Conservation (phyloP, 2,329 filamentous ascomycete genomes). For the Hypoxylon sp. region DNA sequence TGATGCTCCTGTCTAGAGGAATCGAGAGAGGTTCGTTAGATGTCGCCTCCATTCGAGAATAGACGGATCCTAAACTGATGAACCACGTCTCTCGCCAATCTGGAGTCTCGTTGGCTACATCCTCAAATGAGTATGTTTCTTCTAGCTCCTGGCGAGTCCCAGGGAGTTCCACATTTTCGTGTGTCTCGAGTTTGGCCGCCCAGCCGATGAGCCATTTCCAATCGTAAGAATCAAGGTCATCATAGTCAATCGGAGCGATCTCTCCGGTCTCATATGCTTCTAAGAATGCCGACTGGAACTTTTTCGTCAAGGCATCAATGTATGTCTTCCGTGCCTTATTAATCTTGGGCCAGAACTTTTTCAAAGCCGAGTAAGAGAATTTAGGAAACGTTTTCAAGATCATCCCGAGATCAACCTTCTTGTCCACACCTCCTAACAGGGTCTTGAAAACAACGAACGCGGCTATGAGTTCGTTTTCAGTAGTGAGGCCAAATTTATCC, state of each 20-base stretch:
- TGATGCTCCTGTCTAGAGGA: conserved; percentile 35
- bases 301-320: conserved; percentile 64
- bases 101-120: conserved; percentile 48
- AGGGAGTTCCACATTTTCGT: conserved; percentile 59
- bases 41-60: conserved; percentile 64
- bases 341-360: conserved; percentile 64
- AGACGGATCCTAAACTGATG: conserved; percentile 59
- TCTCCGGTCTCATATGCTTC: conserved; percentile 70
- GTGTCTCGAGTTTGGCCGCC: conserved; percentile 63
- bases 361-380: conserved; percentile 59
- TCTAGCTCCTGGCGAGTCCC: conserved; percentile 55
- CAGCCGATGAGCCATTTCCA: conserved; percentile 73
- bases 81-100: conserved; percentile 68
- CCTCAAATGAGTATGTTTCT: conserved; percentile 52
- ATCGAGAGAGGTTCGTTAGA: conserved; percentile 58
- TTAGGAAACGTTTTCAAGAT: conserved; percentile 64
- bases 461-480: conserved; percentile 60
- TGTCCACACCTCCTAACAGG: conserved; percentile 67
- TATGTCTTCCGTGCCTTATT: conserved; percentile 60
- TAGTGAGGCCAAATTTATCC: conserved; percentile 49
- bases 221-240: conserved; percentile 71
- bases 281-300: conserved; percentile 73
- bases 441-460: conserved; percentile 66
- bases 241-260: conserved; percentile 69
- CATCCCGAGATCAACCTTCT: conserved; percentile 68